Evolutionary conservation across 257 asterid genomes (phyloP).

Genomic region (Rauvolfia tetraphylla): DNA sequence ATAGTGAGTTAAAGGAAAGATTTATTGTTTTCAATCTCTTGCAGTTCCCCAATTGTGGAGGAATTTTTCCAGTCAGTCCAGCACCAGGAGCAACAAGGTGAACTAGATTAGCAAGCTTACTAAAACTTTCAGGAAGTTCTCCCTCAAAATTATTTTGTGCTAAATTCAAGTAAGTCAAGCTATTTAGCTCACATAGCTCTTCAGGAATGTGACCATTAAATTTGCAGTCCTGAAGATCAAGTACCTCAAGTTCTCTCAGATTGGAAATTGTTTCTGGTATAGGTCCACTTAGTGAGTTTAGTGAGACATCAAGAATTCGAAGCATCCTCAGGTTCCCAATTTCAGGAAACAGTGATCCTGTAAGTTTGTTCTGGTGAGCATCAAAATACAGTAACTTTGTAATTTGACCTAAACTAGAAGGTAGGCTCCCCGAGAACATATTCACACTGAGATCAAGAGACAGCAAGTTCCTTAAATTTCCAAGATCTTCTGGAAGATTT

Average conservation of each 20-base stretch:
- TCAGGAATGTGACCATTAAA: constrained; percentile 51
- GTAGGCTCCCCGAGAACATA: constrained; percentile 53
- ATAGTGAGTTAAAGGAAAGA: constrained; percentile 55
- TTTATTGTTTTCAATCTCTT: constrained; percentile 43
- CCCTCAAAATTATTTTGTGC: constrained; percentile 53
- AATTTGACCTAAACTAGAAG: constrained; percentile 49
- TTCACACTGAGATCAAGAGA: constrained; percentile 66
- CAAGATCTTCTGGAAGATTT: constrained; percentile 49
- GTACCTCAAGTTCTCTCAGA: constrained; percentile 37
- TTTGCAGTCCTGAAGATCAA: constrained; percentile 51
- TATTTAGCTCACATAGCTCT: constrained; percentile 41
- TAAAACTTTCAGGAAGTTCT: constrained; percentile 53
- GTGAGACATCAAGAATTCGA: constrained; percentile 47
- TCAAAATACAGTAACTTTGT: constrained; percentile 39
- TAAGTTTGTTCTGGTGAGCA: constrained; percentile 47
- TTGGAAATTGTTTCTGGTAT: constrained; percentile 47
- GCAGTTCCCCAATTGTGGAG: constrained; percentile 54
- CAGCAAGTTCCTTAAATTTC: constrained; percentile 39
- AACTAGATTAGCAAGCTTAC: constrained; percentile 42
- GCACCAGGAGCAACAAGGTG: constrained; percentile 47
- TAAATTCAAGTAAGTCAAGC: constrained; percentile 49
- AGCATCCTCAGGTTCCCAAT: constrained; percentile 52
- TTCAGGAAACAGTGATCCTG: constrained; percentile 39
- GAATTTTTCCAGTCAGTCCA: constrained; percentile 58
- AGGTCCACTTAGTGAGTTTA: constrained; percentile 46